Conservation (phyloP, 768 basidiomycete species). For the Collybiopsis luxurians region DNA sequence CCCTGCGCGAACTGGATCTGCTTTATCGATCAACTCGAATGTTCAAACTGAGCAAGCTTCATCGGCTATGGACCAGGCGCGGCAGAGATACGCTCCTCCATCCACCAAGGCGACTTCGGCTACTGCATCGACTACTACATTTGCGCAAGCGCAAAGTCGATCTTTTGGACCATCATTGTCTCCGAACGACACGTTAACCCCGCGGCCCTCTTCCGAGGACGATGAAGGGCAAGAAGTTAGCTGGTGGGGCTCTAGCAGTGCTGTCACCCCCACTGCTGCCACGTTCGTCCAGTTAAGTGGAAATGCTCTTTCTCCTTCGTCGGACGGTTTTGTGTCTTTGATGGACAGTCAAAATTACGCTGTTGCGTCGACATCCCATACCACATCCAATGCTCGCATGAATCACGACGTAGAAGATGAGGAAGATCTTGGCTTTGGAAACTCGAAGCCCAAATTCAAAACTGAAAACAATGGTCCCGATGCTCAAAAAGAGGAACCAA, state of each 20-base stretch:
- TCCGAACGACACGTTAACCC: conserved; percentile 21
- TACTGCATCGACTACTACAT: conserved; percentile 48
- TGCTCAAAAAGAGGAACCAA: conserved; percentile 5
- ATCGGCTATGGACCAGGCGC: conserved; percentile 74
- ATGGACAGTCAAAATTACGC: conserved; percentile 65
- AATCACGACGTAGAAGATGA: conserved; percentile 39
- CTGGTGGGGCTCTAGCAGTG: conserved; percentile 64
- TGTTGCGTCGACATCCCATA: conserved; percentile 22
- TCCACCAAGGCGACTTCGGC: conserved; percentile 52
- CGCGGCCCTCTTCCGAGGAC: conserved; percentile 24
- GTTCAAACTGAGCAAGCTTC: conserved; percentile 66
- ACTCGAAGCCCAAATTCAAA: conserved; percentile 46
- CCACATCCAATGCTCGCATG: conserved; percentile 5
- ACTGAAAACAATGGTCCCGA: conserved; percentile 27
- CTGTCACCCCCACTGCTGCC: conserved; percentile 65
- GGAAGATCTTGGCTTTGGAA: conserved; percentile 92
- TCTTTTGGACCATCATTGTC: conserved; percentile 26
- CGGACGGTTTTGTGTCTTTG: conserved; percentile 75
- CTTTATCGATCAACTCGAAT: conserved; percentile 57
- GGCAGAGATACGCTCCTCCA: conserved; percentile 50
- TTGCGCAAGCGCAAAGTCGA: conserved; percentile 35
- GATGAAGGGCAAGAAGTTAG: conserved; percentile 37
- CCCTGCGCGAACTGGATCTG: conserved; percentile 65
- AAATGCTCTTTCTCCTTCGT: conserved; percentile 32
- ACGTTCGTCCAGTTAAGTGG: conserved; percentile 59